Evolutionary conservation across 1,284 basidiomycete species (phyloP), one percentile per base, ranked within the genome.

Genomic region (Boletus mariae): DNA sequence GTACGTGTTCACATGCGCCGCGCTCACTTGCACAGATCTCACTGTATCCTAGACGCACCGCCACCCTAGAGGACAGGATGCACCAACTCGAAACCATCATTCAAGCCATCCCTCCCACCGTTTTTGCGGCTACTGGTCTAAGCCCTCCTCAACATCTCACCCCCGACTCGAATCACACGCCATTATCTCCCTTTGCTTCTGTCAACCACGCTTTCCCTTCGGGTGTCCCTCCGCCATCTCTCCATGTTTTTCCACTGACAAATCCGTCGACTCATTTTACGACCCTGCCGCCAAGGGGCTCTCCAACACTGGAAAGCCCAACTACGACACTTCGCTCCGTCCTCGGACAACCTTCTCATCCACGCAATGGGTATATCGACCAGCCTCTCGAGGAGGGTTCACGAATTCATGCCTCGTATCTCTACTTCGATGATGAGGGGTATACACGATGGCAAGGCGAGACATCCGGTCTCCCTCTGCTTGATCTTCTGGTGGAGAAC

Each of bases 401-500:
- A 5, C 77, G 80, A 20, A 77, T 89, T 35, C 79, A 84, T 0
- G 84, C 86, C 0, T 87, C 86, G 0, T 91, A 91, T 65, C 76
- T 91, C 20, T 91, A 91, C 64, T 83, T 89, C 54, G 88, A 91
- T 59, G 88, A 91, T 63, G 87, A 90, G 66, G 88, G 88, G 0
- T 87, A 84, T 64, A 88, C 89, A 0, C 75, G 89, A 53, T 92
- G 89, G 89, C 89, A 92, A 73, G 92, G 92, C 32, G 91, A 94
- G 63, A 91, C 91, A 0, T 94, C 92, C 2, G 92, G 92, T 13
- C 79, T 94, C 2, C 92, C 92, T 2, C 79, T 94, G 12, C 79
- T 94, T 29, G 90, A 94, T 64, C 72, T 92, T 8, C 74, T 95
- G 28, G 80, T 91, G 23, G 90, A 92, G 64, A 73, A 75, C 32